These are phyloP conservation scores for Alloteropsis semialata DNA, from an alignment of 176 grass and related monocot species.

Conservation along the genomic window DNA sequence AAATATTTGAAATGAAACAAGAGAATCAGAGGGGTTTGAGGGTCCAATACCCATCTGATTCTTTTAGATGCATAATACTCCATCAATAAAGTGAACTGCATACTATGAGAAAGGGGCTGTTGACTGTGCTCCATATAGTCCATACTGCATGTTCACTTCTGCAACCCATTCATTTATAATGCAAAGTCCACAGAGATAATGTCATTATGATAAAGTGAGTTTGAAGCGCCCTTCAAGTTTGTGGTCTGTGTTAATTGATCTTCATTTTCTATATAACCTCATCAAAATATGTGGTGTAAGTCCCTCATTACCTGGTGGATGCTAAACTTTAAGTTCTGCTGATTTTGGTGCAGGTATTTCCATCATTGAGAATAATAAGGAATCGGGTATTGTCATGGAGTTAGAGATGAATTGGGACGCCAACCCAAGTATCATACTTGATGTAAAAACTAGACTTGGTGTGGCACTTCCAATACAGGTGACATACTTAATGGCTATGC, in stretches of 20 bases:
- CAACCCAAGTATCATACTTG: conserved; percentile 91
- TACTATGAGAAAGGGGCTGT: neutral
- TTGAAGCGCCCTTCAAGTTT: conserved; percentile 1
- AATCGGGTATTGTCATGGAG: conserved; percentile 86
- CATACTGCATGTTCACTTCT: neutral
- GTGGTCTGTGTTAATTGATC: conserved; percentile 24
- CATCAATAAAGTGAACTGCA: neutral
- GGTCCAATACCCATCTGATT: neutral
- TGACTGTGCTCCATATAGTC: neutral
- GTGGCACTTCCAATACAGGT: conserved; percentile 95
- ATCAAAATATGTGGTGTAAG: conserved; percentile 13
- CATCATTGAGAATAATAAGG: conserved; percentile 64
- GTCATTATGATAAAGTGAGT: conserved; percentile 3
- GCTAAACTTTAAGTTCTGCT: neutral
- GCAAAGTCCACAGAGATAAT: neutral
- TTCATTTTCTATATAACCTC: conserved; percentile 5
- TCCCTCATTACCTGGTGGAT: neutral
- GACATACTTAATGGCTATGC: conserved; percentile 30
- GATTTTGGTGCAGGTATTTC: conserved; percentile 69
- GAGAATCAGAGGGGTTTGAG: neutral
- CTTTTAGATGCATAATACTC: neutral
- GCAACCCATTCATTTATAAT: neutral
- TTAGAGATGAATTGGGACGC: conserved; percentile 97
- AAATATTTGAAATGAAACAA: conserved; percentile 6
- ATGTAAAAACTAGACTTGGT: conserved; percentile 87